phyloP scores from a whole-genome alignment of 192 early-diverging fungal species.

The Coemansia sp. region DNA sequence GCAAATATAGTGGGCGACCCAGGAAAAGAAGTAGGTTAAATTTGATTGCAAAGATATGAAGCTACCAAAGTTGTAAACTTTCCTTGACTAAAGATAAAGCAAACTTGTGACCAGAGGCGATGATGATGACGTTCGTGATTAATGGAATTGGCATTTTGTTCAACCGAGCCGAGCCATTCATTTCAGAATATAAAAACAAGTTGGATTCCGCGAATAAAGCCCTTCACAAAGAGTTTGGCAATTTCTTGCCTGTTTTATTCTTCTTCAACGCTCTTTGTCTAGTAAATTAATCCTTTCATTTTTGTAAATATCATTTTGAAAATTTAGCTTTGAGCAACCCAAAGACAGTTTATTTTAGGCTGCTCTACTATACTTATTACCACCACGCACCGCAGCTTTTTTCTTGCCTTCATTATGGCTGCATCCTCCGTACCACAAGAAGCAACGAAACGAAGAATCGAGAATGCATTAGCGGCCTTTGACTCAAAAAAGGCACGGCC shows the following conservation, averaged over 20 bases:
- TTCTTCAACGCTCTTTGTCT: background rate
- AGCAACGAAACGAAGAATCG: slow-evolving; percentile 36
- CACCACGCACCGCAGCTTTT: too few species aligned
- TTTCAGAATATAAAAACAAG: background rate
- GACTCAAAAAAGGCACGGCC: slow-evolving; percentile 30
- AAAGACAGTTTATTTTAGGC: background rate
- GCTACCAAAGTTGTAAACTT: too few species aligned
- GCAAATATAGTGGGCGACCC: too few species aligned
- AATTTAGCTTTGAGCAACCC: background rate
- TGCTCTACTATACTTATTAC: too few species aligned
- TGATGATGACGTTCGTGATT: background rate
- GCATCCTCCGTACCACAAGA: slow-evolving; percentile 27
- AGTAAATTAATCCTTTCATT: background rate
- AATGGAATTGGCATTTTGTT: background rate
- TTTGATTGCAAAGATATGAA: too few species aligned
- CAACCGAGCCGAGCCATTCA: background rate
- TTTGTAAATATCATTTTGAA: slow-evolving; percentile 7
- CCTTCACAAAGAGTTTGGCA: background rate
- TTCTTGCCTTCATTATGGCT: slow-evolving; percentile 18
- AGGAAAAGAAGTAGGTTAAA: too few species aligned
- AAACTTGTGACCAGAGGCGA: background rate
- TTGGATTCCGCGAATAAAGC: background rate
- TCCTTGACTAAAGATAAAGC: background rate
- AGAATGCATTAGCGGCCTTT: slow-evolving; percentile 35
- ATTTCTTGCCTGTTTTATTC: background rate